phyloP scores from a whole-genome alignment of 192 early-diverging fungal species.

The Gigaspora rosea region DNA sequence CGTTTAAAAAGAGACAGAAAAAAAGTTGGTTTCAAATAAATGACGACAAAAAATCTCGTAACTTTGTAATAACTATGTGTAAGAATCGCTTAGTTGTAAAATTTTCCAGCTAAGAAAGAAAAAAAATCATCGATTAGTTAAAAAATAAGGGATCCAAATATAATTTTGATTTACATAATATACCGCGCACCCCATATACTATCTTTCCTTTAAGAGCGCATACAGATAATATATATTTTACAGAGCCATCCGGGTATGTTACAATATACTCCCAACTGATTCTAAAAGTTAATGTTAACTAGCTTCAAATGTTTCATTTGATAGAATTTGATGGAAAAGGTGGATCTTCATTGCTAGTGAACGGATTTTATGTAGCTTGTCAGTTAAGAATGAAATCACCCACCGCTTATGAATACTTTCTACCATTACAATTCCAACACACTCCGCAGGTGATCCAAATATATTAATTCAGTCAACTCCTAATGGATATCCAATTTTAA shows the following conservation, averaged over 20 bases:
- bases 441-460: constrained; percentile 73
- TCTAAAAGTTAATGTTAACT: no score
- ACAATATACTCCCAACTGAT: not conserved
- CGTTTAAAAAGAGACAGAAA: no score
- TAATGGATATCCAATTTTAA: constrained; percentile 62
- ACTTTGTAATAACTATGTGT: no score
- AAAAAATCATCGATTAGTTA: no score
- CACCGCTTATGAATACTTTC: constrained; percentile 66
- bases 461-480: constrained; percentile 65
- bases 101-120: no score
- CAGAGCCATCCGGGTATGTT: constrained; percentile 74
- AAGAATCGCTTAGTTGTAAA: no score
- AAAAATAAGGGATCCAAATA: no score
- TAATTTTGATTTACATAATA: no score
- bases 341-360: constrained; percentile 76
- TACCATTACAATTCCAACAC: constrained; percentile 59
- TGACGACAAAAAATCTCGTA: no score
- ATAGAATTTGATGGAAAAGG: constrained; percentile 69
- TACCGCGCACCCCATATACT: no score
- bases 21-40: no score
- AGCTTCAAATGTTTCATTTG: constrained; percentile 79
- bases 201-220: constrained; percentile 70
- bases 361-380: constrained; percentile 74
- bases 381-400: constrained; percentile 60
- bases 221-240: constrained; percentile 87